Percentiles rank a stretch among this genome's conserved stretches.
Evolutionary conservation across 768 basidiomycete genomes (phyloP).

Genomic region (Nevesoporus exiguus): DNA sequence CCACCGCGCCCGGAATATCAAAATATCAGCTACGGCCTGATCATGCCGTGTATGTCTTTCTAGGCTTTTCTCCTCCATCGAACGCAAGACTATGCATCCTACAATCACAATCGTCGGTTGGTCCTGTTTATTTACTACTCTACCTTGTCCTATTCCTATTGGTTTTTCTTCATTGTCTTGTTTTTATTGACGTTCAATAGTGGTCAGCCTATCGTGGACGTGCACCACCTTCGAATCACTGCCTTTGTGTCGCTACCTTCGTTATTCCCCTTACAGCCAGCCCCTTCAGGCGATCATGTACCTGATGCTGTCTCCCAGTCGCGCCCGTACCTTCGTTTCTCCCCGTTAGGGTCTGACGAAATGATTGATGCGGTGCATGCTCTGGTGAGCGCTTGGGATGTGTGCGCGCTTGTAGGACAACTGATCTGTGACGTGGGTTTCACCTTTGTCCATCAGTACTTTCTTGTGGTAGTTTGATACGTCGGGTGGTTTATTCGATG

Average conservation of each 20-base stretch:
- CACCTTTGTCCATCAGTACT: background rate
- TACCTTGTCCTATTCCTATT: conserved; percentile 27
- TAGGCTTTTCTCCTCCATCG: conserved; percentile 13
- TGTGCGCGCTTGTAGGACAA: conserved; percentile 4
- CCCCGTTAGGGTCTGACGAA: conserved; percentile 48
- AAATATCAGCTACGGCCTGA: conserved; percentile 13
- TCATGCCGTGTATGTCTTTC: conserved; percentile 3
- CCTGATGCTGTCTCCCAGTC: conserved; percentile 24
- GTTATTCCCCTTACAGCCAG: background rate
- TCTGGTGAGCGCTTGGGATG: conserved; percentile 45
- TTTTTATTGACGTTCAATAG: conserved; percentile 4
- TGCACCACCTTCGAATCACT: background rate
- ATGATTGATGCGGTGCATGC: conserved; percentile 25
- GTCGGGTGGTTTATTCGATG: conserved; percentile 9
- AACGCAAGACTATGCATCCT: conserved; percentile 19
- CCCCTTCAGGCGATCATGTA: conserved; percentile 10
- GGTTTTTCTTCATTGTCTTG: conserved; percentile 13
- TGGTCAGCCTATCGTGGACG: background rate
- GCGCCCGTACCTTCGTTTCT: conserved; percentile 36
- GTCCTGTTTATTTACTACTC: conserved; percentile 27
- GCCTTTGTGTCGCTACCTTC: background rate
- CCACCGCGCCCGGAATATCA: conserved; percentile 11
- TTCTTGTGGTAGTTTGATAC: background rate
- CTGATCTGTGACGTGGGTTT: conserved; percentile 3
- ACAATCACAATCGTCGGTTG: conserved; percentile 11